phyloP scores from a whole-genome alignment of 805 yeast genomes.

The Millerozyma miso region DNA sequence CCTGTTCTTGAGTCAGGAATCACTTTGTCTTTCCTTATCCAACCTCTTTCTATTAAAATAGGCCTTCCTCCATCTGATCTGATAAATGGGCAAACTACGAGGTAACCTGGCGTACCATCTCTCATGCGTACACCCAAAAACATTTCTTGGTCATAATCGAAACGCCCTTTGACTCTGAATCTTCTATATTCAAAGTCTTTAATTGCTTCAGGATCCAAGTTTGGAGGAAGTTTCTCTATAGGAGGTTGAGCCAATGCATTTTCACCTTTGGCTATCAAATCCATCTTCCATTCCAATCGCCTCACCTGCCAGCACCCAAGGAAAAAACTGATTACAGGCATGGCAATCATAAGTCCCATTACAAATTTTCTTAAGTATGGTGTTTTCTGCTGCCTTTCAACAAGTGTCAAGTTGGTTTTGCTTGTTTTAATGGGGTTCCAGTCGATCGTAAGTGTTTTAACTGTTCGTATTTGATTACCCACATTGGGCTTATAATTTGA shows the following conservation, averaged over 20 bases:
- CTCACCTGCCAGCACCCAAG: conserved; percentile 92
- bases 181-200: conserved; percentile 77
- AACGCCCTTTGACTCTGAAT: conserved; percentile 72
- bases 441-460: conserved; percentile 69
- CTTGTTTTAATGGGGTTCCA: conserved; percentile 74
- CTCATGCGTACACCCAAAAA: conserved; percentile 85
- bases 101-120: conserved; percentile 68
- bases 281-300: conserved; percentile 83
- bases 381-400: conserved; percentile 36
- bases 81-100: conserved; percentile 75
- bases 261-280: conserved; percentile 77
- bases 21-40: conserved; percentile 72
- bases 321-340: conserved; percentile 83
- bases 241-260: conserved; percentile 74
- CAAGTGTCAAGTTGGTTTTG: conserved; percentile 29
- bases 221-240: conserved; percentile 59
- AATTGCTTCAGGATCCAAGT: conserved; percentile 60
- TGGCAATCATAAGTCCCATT: conserved; percentile 52
- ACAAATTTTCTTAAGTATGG: conserved; percentile 36
- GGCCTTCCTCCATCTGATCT: conserved; percentile 73
- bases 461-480: conserved; percentile 9
- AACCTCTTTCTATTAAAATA: conserved; percentile 83
- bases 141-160: conserved; percentile 80
- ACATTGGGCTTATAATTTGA: background rate
- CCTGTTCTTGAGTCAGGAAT: conserved; percentile 46